Base-by-base conservation (phyloP, 2,329 filamentous ascomycete species). In the Fusarium bactridioides region DNA sequence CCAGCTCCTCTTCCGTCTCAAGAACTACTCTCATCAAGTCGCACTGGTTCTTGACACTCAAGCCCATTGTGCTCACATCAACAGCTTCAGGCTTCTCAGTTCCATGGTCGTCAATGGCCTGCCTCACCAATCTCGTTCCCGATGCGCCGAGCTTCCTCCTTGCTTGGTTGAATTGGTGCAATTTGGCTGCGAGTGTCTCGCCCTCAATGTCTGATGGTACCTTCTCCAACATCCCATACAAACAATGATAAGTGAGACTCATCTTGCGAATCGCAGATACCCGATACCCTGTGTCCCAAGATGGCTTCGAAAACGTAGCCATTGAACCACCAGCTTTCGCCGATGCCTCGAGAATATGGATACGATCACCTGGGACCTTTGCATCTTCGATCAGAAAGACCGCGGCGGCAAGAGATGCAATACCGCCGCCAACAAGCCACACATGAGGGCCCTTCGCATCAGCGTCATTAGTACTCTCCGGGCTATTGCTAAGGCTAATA, bases 41-140 rank as follows among this genome's bases (percentile, higher is more conserved):
- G 23, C 76, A 77, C 23, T 77, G 76, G 64, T 77, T 77, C 64
- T 77, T 77, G 41, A 78, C 76, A 51, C 76, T 77, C n/a, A 77
- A 31, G 1, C 76, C 76, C 76, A 77, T 77, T 25, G 75, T 75
- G 29, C 41, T 76, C 38, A 78, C 71, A 10, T 77, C 67, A 10
- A 77, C 76, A 1, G 76, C 76, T 13, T 77, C 76, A 0, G 76
- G 76, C 8, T 38, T 67, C 33, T 77, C 76, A 13, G 11, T 41
- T 0, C 76, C 76, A 19, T 61, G 29, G 1, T 70, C 51, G 10
- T 76, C 76, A 21, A 71, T 27, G 18, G 54, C 53, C 31, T 77
- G 76, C 12, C 76, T 67, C 13, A 77, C 76, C 18, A 77, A 51
- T 33, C 76, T 66, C 15, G 76, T 74, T 10, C 76, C 76, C 6